phyloP scores from a whole-genome alignment of 2,329 filamentous ascomycete species.

The Colletotrichum incanum region DNA sequence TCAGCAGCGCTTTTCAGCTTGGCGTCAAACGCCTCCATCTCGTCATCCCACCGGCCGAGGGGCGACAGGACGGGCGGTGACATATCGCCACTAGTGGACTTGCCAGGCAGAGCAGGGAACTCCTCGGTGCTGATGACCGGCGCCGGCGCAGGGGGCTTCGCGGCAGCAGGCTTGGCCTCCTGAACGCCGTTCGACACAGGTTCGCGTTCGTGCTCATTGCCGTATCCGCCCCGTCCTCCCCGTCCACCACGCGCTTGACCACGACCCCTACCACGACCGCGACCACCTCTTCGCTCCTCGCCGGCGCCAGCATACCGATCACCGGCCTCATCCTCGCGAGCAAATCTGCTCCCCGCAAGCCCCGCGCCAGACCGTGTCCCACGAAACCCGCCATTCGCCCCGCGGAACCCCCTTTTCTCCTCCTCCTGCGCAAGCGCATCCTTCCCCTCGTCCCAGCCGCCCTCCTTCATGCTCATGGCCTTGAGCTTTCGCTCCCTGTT shows the following conservation, averaged over 20 bases:
- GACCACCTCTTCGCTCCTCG: constrained; percentile 44
- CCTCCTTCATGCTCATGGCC: constrained; percentile 69
- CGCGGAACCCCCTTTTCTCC: constrained; percentile 58
- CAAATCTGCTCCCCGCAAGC: constrained; percentile 61
- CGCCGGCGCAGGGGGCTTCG: constrained; percentile 50
- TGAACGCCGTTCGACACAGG: constrained; percentile 39
- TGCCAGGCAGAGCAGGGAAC: constrained; percentile 58
- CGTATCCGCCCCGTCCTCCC: constrained; percentile 50
- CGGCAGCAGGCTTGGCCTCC: constrained; percentile 38
- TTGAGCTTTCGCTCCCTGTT: constrained; percentile 75
- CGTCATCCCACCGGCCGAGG: constrained; percentile 69
- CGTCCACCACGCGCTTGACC: constrained; percentile 48
- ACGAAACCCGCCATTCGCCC: constrained; percentile 58
- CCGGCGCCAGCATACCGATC: constrained; percentile 30
- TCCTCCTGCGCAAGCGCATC: constrained; percentile 60
- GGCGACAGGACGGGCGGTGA: constrained; percentile 54
- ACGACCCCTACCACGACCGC: constrained; percentile 43
- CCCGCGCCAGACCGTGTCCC: constrained; percentile 55
- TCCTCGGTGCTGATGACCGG: constrained; percentile 54
- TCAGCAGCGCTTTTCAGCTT: constrained; percentile 25
- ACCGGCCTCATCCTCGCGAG: constrained; percentile 51
- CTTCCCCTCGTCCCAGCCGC: constrained; percentile 74
- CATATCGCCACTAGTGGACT: constrained; percentile 5
- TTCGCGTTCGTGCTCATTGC: constrained; percentile 53
- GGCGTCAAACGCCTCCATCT: constrained; percentile 68